Conservation (phyloP, 106 monocot genomes). For the Platanthera guangdongensis region DNA sequence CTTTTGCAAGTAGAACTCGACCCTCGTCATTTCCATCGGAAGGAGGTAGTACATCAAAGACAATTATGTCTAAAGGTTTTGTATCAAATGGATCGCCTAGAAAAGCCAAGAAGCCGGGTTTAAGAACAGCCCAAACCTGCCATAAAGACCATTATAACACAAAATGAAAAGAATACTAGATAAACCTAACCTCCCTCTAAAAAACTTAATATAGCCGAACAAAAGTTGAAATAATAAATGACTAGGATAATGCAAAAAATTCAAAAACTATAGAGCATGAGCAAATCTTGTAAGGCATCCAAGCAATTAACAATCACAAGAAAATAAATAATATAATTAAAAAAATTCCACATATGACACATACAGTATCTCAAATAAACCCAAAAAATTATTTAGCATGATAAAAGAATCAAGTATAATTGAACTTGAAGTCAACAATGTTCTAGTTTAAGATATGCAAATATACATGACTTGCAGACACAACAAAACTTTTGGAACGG, state of each 20-base stretch:
- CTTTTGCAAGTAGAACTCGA: constrained; percentile 63
- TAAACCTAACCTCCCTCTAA: neutral
- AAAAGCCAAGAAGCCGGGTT: constrained; percentile 98
- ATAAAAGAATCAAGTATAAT: neutral
- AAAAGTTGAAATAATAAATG: neutral
- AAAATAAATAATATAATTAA: neutral
- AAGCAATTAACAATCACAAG: neutral
- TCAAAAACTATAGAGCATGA: neutral
- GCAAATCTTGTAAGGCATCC: neutral
- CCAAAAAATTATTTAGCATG: neutral
- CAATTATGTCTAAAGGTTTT: constrained; percentile 85
- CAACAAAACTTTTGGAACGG: neutral
- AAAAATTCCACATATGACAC: neutral
- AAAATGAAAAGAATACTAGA: neutral
- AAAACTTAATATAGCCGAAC: neutral
- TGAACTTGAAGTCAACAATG: neutral
- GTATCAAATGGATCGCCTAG: constrained; percentile 86
- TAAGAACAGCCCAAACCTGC: constrained; percentile 97
- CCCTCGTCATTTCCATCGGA: constrained; percentile 70
- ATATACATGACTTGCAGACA: neutral
- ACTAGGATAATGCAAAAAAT: neutral
- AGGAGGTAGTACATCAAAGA: constrained; percentile 80
- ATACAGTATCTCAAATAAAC: neutral
- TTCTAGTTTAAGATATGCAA: too few relatives aligned
- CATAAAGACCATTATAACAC: neutral